Percentiles rank a stretch among this genome's conserved stretches.
Conservation (phyloP, 2,329 filamentous ascomycete genomes). For the Aureobasidium uvarum region DNA sequence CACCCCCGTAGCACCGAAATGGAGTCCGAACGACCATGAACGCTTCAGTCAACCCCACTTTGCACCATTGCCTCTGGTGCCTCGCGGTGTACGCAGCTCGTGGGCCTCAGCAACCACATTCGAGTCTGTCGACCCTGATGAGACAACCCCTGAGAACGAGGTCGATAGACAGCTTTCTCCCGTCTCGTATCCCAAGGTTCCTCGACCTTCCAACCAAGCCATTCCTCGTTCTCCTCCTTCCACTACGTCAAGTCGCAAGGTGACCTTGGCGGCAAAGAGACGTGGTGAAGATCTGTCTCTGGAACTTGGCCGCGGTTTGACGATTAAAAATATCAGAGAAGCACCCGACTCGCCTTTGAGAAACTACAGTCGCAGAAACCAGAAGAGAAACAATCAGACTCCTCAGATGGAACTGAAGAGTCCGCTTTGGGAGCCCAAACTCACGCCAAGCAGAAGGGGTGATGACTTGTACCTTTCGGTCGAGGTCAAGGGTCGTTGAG, state of each 20-base stretch:
- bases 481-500: conserved; percentile 31
- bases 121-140: conserved; percentile 47
- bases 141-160: conserved; percentile 49
- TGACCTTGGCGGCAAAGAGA: conserved; percentile 5
- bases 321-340: conserved; percentile 28
- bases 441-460: conserved; percentile 66
- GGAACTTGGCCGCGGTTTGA: background rate
- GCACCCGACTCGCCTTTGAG: conserved; percentile 34
- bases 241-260: conserved; percentile 14
- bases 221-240: conserved; percentile 41
- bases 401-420: conserved; percentile 32
- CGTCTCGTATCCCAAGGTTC: conserved; percentile 51
- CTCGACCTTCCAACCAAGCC: conserved; percentile 48
- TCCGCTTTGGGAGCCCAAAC: conserved; percentile 61
- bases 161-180: conserved; percentile 45
- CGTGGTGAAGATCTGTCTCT: conserved; percentile 8
- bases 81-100: conserved; percentile 1
- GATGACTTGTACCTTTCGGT: conserved; percentile 60
- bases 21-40: conserved; percentile 20
- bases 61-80: conserved; percentile 4
- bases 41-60: conserved; percentile 20
- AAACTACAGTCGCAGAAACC: conserved; percentile 33
- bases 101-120: conserved; percentile 45
- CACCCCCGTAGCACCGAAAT: conserved; percentile 30
- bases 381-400: background rate